Conservation (phyloP, 75 land plant species). For the Pinus taeda region DNA sequence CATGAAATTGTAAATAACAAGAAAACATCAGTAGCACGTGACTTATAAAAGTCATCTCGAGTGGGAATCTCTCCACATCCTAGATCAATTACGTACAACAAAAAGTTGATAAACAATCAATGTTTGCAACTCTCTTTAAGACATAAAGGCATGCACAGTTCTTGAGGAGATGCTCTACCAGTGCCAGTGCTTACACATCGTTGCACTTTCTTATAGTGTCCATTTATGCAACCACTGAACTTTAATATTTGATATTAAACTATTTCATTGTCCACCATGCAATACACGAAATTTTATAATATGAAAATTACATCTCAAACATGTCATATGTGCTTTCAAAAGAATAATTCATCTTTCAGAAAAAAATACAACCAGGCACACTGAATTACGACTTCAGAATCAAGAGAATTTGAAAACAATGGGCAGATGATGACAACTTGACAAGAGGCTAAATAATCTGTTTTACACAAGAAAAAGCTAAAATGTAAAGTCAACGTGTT, state of each 20-base stretch:
- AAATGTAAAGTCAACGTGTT: background rate
- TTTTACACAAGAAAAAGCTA: background rate
- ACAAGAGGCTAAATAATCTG: background rate
- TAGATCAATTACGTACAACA: background rate
- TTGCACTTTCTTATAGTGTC: too few species aligned
- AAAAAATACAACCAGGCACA: background rate
- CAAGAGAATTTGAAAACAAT: background rate
- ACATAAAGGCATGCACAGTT: background rate
- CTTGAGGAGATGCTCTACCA: background rate
- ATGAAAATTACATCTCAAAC: background rate
- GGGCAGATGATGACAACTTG: background rate
- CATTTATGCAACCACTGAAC: too few species aligned
- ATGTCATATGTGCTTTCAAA: background rate
- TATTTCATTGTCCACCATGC: background rate
- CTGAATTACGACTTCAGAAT: background rate
- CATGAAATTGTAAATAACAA: too few species aligned
- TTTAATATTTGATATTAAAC: background rate
- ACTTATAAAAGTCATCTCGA: background rate
- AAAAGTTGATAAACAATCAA: background rate
- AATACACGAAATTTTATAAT: background rate
- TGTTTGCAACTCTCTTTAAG: background rate
- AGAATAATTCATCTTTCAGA: background rate
- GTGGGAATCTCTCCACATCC: background rate
- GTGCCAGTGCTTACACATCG: too few species aligned
- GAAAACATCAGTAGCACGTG: too few species aligned